These are phyloP conservation scores for Nitzschia sp. DNA, from an alignment of 108 stramenopile genomes.

Conservation along the genomic window DNA sequence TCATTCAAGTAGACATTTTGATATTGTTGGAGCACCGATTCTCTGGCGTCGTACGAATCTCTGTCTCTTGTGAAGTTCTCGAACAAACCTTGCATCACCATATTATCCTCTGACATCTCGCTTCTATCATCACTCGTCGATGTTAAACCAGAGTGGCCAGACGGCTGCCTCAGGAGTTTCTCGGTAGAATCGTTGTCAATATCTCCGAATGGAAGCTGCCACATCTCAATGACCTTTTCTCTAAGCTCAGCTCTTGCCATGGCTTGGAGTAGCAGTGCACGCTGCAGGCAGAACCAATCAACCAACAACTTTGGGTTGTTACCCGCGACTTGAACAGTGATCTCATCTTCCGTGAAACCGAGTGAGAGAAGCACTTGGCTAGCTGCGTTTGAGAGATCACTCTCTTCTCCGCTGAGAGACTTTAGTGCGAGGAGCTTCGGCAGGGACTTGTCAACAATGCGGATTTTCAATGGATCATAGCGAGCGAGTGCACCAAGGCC, in stretches of 20 bases:
- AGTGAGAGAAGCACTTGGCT: slow-evolving; percentile 56
- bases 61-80: slow-evolving; percentile 46
- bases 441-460: slow-evolving; percentile 51
- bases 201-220: slow-evolving; percentile 39
- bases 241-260: slow-evolving; percentile 65
- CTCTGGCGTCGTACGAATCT: slow-evolving; percentile 28
- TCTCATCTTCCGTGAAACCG: slow-evolving; percentile 59
- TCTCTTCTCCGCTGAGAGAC: slow-evolving; percentile 25
- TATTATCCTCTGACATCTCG: slow-evolving; percentile 14
- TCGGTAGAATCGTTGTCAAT: slow-evolving; percentile 10
- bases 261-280: slow-evolving; percentile 53
- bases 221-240: slow-evolving; percentile 29
- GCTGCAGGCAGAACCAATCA: slow-evolving; percentile 65
- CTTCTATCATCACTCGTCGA: slow-evolving; percentile 21
- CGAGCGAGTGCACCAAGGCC: slow-evolving; percentile 55
- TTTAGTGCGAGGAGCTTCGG: slow-evolving; percentile 46
- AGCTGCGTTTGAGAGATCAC: slow-evolving; percentile 46
- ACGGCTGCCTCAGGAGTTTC: slow-evolving; percentile 24
- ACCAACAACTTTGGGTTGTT: slow-evolving; percentile 58
- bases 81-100: slow-evolving; percentile 34
- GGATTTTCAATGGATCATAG: slow-evolving; percentile 59
- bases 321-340: slow-evolving; percentile 52
- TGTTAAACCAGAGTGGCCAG: slow-evolving; percentile 1
- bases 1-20: slow-evolving; percentile 35
- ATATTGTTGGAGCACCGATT: slow-evolving; percentile 42